Evolutionary conservation across 2,329 filamentous ascomycete species (phyloP).

Genomic region (Colletotrichum musicola): DNA sequence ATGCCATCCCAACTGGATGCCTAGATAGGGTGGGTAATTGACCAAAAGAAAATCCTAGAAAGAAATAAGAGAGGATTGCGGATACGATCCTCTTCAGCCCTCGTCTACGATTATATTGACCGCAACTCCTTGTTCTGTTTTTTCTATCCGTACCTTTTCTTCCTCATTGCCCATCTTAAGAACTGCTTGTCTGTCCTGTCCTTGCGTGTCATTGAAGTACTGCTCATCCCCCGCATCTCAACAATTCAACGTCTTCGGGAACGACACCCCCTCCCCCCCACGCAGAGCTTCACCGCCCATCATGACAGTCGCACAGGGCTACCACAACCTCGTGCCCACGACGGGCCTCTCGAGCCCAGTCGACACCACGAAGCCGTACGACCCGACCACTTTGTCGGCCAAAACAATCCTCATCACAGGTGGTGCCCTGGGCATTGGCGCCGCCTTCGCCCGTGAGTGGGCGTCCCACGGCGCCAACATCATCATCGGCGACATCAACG

Average conservation of each 20-base stretch:
- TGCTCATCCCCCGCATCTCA: neutral
- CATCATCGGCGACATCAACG: slow-evolving; percentile 73
- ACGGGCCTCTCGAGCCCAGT: slow-evolving; percentile 56
- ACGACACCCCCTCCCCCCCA: neutral
- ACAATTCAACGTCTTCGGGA: neutral
- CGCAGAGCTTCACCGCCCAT: slow-evolving; percentile 3
- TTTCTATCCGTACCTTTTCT: too few species aligned
- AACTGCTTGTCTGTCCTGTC: neutral
- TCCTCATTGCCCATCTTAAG: neutral
- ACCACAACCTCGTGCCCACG: slow-evolving; percentile 33
- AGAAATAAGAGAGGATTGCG: too few species aligned
- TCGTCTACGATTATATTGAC: too few species aligned
- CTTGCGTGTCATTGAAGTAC: neutral
- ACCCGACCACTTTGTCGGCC: slow-evolving; percentile 58
- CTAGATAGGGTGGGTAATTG: too few species aligned
- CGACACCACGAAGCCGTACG: slow-evolving; percentile 58
- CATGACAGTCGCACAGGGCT: slow-evolving; percentile 31
- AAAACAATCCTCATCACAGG: slow-evolving; percentile 75
- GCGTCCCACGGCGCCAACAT: slow-evolving; percentile 69
- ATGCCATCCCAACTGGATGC: too few species aligned
- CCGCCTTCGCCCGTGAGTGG: slow-evolving; percentile 66
- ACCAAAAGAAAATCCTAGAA: too few species aligned
- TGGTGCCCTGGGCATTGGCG: slow-evolving; percentile 72
- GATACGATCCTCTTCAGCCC: too few species aligned
- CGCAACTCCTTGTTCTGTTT: too few species aligned